phyloP scores from a whole-genome alignment of 352 stramenopile genomes.

The Globisporangium nodosum region DNA sequence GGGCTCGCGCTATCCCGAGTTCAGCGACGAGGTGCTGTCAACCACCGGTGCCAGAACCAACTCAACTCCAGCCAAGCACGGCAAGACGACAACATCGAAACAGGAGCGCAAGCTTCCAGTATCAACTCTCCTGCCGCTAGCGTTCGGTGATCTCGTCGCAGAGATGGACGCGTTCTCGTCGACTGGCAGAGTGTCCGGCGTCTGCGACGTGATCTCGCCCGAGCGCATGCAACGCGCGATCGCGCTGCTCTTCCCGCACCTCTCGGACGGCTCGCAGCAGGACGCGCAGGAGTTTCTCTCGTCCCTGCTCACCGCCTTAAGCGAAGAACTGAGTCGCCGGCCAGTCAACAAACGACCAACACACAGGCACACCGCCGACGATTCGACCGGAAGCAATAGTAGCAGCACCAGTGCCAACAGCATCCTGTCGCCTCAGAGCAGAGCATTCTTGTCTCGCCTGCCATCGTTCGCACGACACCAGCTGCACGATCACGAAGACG shows the following conservation, averaged over 20 bases:
- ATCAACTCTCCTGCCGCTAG: conserved; percentile 31
- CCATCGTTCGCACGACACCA: conserved; percentile 11
- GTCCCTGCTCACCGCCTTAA: conserved; percentile 89
- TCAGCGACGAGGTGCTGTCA: background rate
- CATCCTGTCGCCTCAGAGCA: conserved; percentile 48
- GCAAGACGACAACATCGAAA: background rate
- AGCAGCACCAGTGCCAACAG: conserved; percentile 17
- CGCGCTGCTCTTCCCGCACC: conserved; percentile 75
- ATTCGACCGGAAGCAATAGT: conserved; percentile 20
- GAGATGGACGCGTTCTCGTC: conserved; percentile 33
- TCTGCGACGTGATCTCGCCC: conserved; percentile 46
- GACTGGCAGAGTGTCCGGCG: conserved; percentile 15
- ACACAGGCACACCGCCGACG: background rate
- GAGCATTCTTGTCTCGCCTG: conserved; percentile 17
- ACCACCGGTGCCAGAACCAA: background rate
- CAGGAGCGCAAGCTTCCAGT: background rate
- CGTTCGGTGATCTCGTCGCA: conserved; percentile 81
- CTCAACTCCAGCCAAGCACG: background rate
- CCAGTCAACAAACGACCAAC: background rate
- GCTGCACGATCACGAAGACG: background rate
- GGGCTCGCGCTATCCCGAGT: conserved; percentile 44
- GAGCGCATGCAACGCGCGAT: conserved; percentile 73
- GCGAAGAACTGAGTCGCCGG: conserved; percentile 89
- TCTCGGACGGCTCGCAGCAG: conserved; percentile 92
- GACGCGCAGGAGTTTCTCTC: conserved; percentile 94